A percentile compares a stretch with the other conserved stretches of the same genome.
Conservation (phyloP, 805 yeast genomes). For the Candida wancherniae region DNA sequence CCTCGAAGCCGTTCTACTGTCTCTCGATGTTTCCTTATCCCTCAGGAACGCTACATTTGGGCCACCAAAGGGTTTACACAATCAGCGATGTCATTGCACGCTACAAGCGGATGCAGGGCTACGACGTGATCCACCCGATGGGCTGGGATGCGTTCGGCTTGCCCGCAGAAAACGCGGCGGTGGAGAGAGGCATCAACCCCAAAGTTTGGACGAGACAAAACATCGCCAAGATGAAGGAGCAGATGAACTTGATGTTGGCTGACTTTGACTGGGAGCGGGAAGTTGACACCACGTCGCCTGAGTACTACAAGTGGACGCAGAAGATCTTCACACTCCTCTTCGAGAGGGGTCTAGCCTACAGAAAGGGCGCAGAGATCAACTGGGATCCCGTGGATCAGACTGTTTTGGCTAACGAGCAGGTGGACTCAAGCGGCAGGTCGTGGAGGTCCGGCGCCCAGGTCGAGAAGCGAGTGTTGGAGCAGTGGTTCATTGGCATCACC, state of each 20-base stretch:
- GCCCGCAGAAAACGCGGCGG: constrained; percentile 98
- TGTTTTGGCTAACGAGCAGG: constrained; percentile 93
- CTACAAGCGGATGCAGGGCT: constrained; percentile 71
- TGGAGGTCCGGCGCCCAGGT: constrained; percentile 98
- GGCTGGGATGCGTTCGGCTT: constrained; percentile 99
- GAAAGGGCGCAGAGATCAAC: constrained; percentile 82
- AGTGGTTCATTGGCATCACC: constrained; percentile 93
- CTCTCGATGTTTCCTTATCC: constrained; percentile 96
- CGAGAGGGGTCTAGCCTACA: constrained; percentile 78
- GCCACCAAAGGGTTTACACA: constrained; percentile 89
- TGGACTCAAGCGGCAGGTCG: constrained; percentile 81
- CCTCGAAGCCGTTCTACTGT: constrained; percentile 45
- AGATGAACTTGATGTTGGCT: constrained; percentile 71
- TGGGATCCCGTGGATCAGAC: constrained; percentile 98
- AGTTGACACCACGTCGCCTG: constrained; percentile 78
- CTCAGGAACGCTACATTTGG: constrained; percentile 88
- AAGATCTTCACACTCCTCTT: constrained; percentile 69
- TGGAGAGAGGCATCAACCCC: constrained; percentile 77
- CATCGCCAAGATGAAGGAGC: constrained; percentile 80
- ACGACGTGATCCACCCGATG: constrained; percentile 87
- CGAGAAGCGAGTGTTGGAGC: constrained; percentile 74
- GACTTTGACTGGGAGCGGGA: constrained; percentile 95
- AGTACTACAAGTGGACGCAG: constrained; percentile 91
- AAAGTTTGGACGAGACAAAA: constrained; percentile 77
- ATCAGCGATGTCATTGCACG: constrained; percentile 82